Base-by-base conservation (phyloP, 1,139 yeast species). In the Blastobotrys ciferrii region DNA sequence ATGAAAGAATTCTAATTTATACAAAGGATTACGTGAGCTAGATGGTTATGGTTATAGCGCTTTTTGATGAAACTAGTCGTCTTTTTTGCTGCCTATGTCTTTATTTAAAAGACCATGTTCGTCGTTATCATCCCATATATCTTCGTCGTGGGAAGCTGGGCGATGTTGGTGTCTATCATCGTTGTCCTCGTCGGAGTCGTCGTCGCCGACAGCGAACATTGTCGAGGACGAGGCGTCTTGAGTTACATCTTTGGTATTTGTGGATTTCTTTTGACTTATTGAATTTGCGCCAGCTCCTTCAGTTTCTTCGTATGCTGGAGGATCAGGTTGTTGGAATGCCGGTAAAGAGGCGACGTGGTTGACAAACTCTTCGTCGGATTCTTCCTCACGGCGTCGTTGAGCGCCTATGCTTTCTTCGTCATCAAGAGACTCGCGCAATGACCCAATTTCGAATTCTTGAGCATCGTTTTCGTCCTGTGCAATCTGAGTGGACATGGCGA, bases 401-500 rank as follows among this genome's bases (percentile, higher is more conserved):
- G 43, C 43, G 2, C 51, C 60, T 2, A 45, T 54, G 14, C 48
- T 53, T 42, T 64, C 67, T 36, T 61, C 68, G 20, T 68, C 72
- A 32, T 63, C 70, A 36, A 63, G 60, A 31, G 69, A 64, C 44
- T 68, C 74, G 32, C 70, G 61, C 43, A 71, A 53, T 17, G 74
- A 69, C 31, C 72, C 76, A 51, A 72, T 71, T 51, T 72, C 76
- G 57, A 72, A 72, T 44, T 81, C 87, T 35, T 77, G 84, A 17
- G 72, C 76, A 37, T 78, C 81, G 52, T 81, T 87, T 43, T 82
- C 87, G 53, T 83, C 89, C 35, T 91, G 87, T 23, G 97, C 87
- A 49, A 92, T 73, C 70, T 94, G 98, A 51, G 88, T 89, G 2
- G 97, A 88, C 58, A 91, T 91, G 15, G 98, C 98, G 65, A 92